phyloP scores from a whole-genome alignment of 208 protist species.

The Strigomonas culicis region DNA sequence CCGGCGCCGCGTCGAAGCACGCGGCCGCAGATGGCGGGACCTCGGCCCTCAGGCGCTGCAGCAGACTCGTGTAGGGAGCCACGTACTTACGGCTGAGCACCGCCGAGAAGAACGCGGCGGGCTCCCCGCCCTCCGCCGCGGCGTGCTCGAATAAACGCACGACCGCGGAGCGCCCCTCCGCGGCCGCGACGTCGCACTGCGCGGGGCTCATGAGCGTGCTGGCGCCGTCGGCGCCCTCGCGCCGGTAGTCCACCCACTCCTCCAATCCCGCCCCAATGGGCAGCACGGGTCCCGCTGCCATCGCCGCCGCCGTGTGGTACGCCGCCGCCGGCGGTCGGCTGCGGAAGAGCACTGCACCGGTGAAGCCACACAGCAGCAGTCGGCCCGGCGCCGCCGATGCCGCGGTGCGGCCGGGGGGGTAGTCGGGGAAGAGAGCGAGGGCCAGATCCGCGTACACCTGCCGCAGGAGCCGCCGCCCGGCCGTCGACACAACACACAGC shows the following conservation, averaged over 20 bases:
- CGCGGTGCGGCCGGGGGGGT: not conserved
- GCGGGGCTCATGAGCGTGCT: slow-evolving; percentile 23
- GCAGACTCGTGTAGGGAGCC: slow-evolving; percentile 25
- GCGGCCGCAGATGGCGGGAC: not conserved
- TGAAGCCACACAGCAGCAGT: slow-evolving; percentile 61
- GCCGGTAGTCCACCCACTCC: slow-evolving; percentile 43
- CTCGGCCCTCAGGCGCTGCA: slow-evolving; percentile 17
- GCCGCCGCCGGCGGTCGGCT: slow-evolving; percentile 8
- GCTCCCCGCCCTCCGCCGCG: slow-evolving; percentile 14
- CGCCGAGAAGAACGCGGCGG: slow-evolving; percentile 25
- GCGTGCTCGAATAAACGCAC: slow-evolving; percentile 49
- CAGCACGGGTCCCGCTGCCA: slow-evolving; percentile 4
- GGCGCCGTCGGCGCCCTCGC: slow-evolving; percentile 1
- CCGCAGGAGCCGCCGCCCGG: slow-evolving; percentile 37
- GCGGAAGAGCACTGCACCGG: slow-evolving; percentile 45
- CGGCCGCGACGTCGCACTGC: slow-evolving; percentile 9
- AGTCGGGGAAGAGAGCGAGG: slow-evolving; percentile 22
- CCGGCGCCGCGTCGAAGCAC: slow-evolving; percentile 11
- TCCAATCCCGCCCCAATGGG: slow-evolving; percentile 31
- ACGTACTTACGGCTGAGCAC: slow-evolving; percentile 63
- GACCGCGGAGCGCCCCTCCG: slow-evolving; percentile 33
- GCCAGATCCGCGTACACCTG: slow-evolving; percentile 57
- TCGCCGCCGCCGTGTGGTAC: no score
- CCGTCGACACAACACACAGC: slow-evolving; percentile 55
- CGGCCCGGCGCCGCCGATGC: slow-evolving; percentile 17